Evolutionary conservation across 179 eudicot genomes (phyloP), one percentile per base, ranked within the genome.

Genomic region (Amaranthus tricolor): DNA sequence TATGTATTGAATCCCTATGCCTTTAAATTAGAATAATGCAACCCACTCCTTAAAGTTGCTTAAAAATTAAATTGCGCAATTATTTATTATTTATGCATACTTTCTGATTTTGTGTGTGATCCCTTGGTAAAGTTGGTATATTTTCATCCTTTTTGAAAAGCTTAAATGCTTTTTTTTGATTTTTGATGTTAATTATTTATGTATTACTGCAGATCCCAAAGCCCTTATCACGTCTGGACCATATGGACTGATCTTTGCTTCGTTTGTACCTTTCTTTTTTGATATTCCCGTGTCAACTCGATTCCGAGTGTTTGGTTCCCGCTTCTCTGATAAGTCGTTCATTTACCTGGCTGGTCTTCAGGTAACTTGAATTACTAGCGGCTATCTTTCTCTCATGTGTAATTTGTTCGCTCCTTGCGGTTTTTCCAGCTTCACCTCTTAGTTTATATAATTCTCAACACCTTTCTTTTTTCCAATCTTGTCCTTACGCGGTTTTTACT

Each of bases 281-380:
- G 99, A 95, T 81, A 93, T 95, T 67, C 99, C 99, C 5, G 89
- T 92, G 74, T 86, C 99, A 73, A 92, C 93, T 44, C 87, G 95
- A 83, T 90, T 93, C 80, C 91, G 91, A 52, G 86, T 93, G 62
- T 86, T 87, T 82, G 81, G 87, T 73, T 79, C 88, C 70, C 85
- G 82, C 78, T 90, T 95, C 82, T 88, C 99, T 10, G 93, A 95
- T 86, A 95, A 95, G 80, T 86, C 97, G 68, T 95, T 93, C 83
- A 89, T 93, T 62, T 95, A 95, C 82, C 82, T 93, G 80, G 99
- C 97, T 85, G 97, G 97, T 74, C 87, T 95, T 85, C 97, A 95
- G 98, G 99, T 95, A 85, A 81, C 43, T 54, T 64, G 9, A 21
- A 31, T 40, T 15, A n/a, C 0, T 19, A 16, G 52, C 43, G 9